phyloP scores from a whole-genome alignment of 1,284 basidiomycete genomes.

The Volvariella surrecta region DNA sequence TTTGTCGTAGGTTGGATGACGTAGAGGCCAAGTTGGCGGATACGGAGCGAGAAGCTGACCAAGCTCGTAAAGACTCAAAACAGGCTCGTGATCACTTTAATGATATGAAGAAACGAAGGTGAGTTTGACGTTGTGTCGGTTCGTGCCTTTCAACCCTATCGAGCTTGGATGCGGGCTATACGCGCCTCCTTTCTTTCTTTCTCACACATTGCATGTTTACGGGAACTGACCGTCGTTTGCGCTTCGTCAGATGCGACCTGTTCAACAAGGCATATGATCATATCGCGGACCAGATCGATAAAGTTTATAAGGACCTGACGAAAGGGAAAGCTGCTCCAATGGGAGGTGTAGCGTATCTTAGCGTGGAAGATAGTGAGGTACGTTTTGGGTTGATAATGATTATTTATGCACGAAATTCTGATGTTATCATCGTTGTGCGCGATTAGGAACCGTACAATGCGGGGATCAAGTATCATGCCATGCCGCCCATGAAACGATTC shows the following conservation, averaged over 20 bases:
- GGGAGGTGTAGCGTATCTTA: conserved; percentile 95
- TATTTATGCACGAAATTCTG: not conserved
- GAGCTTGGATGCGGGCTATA: conserved; percentile 2
- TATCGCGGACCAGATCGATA: conserved; percentile 90
- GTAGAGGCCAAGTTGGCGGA: conserved; percentile 75
- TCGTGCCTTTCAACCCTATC: not conserved
- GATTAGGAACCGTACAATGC: conserved; percentile 87
- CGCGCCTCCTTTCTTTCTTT: not conserved
- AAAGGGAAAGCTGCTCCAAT: conserved; percentile 89
- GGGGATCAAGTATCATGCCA: conserved; percentile 97
- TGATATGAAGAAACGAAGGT: conserved; percentile 80
- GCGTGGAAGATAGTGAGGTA: conserved; percentile 92
- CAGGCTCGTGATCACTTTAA: conserved; percentile 86
- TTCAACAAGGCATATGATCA: conserved; percentile 97
- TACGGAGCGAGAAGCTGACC: conserved; percentile 71
- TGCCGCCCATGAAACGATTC: conserved; percentile 99
- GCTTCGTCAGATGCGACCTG: conserved; percentile 55
- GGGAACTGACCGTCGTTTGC: not conserved
- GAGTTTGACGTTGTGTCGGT: conserved; percentile 13
- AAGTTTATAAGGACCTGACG: conserved; percentile 97
- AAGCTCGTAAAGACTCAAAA: conserved; percentile 79
- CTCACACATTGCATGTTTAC: not conserved
- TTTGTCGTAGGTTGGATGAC: conserved; percentile 67
- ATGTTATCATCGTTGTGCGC: too few relatives aligned
- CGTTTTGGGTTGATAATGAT: conserved; percentile 12